phyloP scores from a whole-genome alignment of 192 early-diverging fungal genomes.

The Oehlia diaphana region DNA sequence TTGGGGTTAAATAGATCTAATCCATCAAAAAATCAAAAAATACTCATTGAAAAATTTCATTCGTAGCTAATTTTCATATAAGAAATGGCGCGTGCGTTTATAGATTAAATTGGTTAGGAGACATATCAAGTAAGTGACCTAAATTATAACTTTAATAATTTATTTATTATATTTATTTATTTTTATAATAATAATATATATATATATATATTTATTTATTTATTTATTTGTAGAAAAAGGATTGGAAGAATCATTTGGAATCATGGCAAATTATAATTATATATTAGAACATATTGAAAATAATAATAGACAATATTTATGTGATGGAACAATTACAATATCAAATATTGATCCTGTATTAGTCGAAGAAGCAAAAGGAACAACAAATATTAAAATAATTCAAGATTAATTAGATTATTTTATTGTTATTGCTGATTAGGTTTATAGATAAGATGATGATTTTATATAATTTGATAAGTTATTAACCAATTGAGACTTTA shows the following conservation, averaged over 20 bases:
- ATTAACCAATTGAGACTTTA: no score
- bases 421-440: neutral
- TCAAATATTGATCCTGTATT: slow-evolving; percentile 27
- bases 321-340: slow-evolving; percentile 59
- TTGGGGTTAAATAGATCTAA: no score
- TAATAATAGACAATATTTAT: slow-evolving; percentile 78
- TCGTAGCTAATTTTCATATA: slow-evolving; percentile 85
- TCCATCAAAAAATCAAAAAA: neutral
- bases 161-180: no score
- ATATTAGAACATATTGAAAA: slow-evolving; percentile 69
- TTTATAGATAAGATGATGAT: no score
- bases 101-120: slow-evolving; percentile 86
- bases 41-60: neutral
- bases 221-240: slow-evolving; percentile 60
- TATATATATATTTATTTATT: neutral
- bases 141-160: no score
- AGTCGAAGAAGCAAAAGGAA: slow-evolving; percentile 4
- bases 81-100: slow-evolving; percentile 92
- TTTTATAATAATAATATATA: neutral
- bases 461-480: no score
- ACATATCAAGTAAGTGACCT: slow-evolving; percentile 59
- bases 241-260: slow-evolving; percentile 80
- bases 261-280: slow-evolving; percentile 97
- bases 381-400: neutral
- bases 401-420: neutral